Evolutionary conservation across 495 filamentous ascomycete genomes (phyloP), one percentile per base, ranked within the genome.

Genomic region (Hyaloscypha hepaticicola): DNA sequence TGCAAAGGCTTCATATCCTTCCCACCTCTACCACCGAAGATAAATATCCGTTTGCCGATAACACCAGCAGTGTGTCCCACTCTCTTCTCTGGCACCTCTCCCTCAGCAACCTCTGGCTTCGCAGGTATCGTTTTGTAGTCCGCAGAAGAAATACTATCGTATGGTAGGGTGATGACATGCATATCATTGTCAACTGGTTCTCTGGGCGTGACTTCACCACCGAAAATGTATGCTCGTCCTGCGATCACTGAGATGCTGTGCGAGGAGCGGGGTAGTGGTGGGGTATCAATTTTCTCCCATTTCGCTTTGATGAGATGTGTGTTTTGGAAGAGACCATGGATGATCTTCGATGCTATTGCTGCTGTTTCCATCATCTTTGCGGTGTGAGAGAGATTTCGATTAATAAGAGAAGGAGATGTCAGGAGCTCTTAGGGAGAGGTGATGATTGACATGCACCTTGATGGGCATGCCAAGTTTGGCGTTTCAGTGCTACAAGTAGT

Each of bases 201-300:
- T 63, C 78, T 73, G 34, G 78, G 70, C 28, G 74, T 70, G 57
- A 75, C 72, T 71, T 86, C 82, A 70, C 87, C 87, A 63, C 87
- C 88, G 72, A 90, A 90, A 66, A 90, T 82, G 74, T 89, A 93
- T 19, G 86, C 83, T 51, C 82, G 81, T n/a, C 84, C 80, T 61
- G 81, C 82, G 31, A 93, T 72, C 56, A 92, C 76, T 19, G 89
- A 85, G 55, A 91, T 71, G 5, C 86, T 82, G 69, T 94, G 91
- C 0, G 88, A 87, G 3, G 87, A 89, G 12, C 90, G 83, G 19
- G 84, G 86, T 4, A 95, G 77, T 1, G 77, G 67, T 19, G 80
- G 79, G 29, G 80, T 66, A 0, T 78, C 70, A 59, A 90, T 79
- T 62, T 82, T 81, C 57, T 83, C 77, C 80, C 86, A 87, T 48